Evolutionary conservation across 306 rosid species (phyloP).

Genomic region (Casuarina cunninghamiana): DNA sequence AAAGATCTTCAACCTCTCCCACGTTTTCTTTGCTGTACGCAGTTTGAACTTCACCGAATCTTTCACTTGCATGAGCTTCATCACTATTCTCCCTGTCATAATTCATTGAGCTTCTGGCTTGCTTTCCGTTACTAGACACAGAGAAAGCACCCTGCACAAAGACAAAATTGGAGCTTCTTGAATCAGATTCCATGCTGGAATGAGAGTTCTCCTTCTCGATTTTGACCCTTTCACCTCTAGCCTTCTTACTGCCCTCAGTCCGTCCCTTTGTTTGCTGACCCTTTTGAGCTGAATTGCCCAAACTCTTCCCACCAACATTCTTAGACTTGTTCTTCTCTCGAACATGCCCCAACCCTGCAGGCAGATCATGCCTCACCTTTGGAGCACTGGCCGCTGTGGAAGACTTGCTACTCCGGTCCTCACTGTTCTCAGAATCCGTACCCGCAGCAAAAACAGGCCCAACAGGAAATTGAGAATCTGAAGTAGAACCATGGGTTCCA

Average conservation of each 20-base stretch:
- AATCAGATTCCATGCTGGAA: conserved; percentile 88
- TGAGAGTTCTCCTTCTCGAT: conserved; percentile 70
- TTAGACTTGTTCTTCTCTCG: conserved; percentile 47
- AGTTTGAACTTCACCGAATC: conserved; percentile 55
- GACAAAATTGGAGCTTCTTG: conserved; percentile 71
- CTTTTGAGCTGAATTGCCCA: conserved; percentile 44
- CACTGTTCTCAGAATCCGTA: conserved; percentile 84
- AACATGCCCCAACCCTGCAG: conserved; percentile 18
- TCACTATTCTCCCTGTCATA: conserved; percentile 55
- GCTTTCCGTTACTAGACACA: conserved; percentile 61
- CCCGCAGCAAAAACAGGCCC: conserved; percentile 66
- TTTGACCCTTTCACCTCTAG: conserved; percentile 61
- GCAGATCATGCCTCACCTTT: conserved; percentile 42
- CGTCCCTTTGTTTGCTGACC: conserved; percentile 54
- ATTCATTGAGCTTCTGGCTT: conserved; percentile 43
- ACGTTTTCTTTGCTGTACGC: conserved; percentile 47
- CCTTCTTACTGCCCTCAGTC: conserved; percentile 63
- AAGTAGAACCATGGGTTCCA: conserved; percentile 51
- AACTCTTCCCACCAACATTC: conserved; percentile 43
- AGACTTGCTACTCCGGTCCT: conserved; percentile 85
- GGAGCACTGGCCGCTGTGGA: conserved; percentile 89
- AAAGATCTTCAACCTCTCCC: conserved; percentile 53
- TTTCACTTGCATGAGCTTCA: conserved; percentile 55
- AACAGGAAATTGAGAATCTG: conserved; percentile 63
- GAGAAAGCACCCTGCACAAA: conserved; percentile 48